These are phyloP conservation scores for Dictyostelium brefeldianum DNA, from an alignment of 78 protist genomes.

Conservation along the genomic window DNA sequence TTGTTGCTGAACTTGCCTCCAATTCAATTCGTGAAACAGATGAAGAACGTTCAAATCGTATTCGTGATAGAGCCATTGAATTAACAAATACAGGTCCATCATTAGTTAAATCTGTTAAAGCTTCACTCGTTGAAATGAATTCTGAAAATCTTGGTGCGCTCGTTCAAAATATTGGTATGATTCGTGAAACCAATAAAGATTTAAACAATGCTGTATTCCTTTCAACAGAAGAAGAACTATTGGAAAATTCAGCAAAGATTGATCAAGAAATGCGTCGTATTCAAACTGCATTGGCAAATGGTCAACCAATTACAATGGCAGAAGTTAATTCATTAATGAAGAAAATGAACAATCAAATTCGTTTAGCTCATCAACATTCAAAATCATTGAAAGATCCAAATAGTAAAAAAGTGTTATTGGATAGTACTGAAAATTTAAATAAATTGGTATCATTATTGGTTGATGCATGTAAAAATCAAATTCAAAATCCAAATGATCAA, in stretches of 20 bases:
- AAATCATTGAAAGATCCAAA: slow-evolving; percentile 44
- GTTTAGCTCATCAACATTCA: slow-evolving; percentile 71
- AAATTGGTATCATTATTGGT: slow-evolving; percentile 27
- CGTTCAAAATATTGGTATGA: slow-evolving; percentile 7
- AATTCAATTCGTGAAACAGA: neutral
- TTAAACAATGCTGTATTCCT: slow-evolving; percentile 50
- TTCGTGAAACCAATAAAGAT: slow-evolving; percentile 58
- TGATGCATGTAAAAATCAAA: slow-evolving; percentile 49
- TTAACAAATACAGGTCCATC: slow-evolving; percentile 37
- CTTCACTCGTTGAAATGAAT: neutral
- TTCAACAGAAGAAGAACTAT: slow-evolving; percentile 57
- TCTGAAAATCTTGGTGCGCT: slow-evolving; percentile 18
- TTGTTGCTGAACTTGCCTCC: slow-evolving; percentile 28
- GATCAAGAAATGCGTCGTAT: slow-evolving; percentile 69
- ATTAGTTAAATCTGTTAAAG: slow-evolving; percentile 64
- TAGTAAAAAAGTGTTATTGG: slow-evolving; percentile 33
- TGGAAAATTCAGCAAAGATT: slow-evolving; percentile 71
- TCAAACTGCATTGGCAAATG: slow-evolving; percentile 20
- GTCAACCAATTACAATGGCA: slow-evolving; percentile 29
- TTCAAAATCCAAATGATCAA: slow-evolving; percentile 16
- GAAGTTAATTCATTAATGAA: slow-evolving; percentile 45
- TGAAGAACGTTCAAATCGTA: slow-evolving; percentile 29
- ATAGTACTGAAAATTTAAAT: slow-evolving; percentile 33
- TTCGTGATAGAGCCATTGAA: slow-evolving; percentile 45
- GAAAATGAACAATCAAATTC: slow-evolving; percentile 64